Evolutionary conservation across 768 basidiomycete species (phyloP).

Genomic region (Gymnopilus junonius): DNA sequence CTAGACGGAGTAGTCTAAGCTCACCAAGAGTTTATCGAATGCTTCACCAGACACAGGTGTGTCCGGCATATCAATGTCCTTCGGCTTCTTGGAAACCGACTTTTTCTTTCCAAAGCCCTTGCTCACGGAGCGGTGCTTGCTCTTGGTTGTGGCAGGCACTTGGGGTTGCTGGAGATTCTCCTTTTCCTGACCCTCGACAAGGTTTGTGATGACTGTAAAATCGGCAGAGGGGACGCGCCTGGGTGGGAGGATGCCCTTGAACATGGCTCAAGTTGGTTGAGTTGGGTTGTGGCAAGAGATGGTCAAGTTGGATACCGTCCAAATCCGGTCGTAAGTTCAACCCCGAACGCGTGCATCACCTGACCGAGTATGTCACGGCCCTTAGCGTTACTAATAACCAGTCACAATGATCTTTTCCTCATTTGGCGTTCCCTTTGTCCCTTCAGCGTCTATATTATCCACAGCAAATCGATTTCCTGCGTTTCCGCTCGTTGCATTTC

Average conservation of each 20-base stretch:
- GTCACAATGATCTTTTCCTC: background rate
- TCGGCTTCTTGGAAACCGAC: slow-evolving; percentile 45
- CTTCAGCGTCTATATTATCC: slow-evolving; percentile 5
- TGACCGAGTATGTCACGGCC: slow-evolving; percentile 13
- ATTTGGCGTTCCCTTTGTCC: slow-evolving; percentile 6
- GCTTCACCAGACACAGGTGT: slow-evolving; percentile 53
- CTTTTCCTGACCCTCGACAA: slow-evolving; percentile 59
- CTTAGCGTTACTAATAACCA: background rate
- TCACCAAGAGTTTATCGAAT: slow-evolving; percentile 82
- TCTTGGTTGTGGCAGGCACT: slow-evolving; percentile 25
- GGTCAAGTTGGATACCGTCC: slow-evolving; percentile 31
- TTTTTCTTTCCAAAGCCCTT: slow-evolving; percentile 46
- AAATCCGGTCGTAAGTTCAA: slow-evolving; percentile 37
- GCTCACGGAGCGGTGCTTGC: slow-evolving; percentile 24
- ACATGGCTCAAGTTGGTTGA: slow-evolving; percentile 55
- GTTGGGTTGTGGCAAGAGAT: slow-evolving; percentile 18
- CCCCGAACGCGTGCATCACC: slow-evolving; percentile 37
- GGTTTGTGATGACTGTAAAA: slow-evolving; percentile 71
- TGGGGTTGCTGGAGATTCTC: slow-evolving; percentile 61
- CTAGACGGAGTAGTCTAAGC: slow-evolving; percentile 24
- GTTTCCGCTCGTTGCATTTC: background rate
- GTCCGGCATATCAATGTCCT: slow-evolving; percentile 35
- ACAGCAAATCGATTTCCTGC: background rate
- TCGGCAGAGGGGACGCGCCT: slow-evolving; percentile 70
- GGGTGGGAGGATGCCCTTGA: slow-evolving; percentile 78